Evolutionary conservation across 306 rosid species (phyloP).

Genomic region (Lotus japonicus): DNA sequence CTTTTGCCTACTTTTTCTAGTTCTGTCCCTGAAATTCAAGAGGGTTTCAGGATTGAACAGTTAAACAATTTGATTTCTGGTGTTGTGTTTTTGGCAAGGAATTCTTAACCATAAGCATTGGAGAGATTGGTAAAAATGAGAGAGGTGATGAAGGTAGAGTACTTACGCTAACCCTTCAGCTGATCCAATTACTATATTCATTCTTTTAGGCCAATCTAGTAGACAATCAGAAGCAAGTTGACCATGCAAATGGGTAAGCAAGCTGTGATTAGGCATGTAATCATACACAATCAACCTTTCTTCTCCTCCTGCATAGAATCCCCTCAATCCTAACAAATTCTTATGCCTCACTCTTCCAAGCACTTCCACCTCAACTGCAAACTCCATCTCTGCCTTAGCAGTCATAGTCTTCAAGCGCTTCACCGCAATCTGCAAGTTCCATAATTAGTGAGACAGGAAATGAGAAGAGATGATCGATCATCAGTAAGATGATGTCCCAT

Average conservation of each 20-base stretch:
- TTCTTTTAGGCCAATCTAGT: conserved; percentile 68
- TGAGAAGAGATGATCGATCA: no score
- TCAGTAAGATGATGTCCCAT: no score
- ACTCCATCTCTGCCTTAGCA: conserved; percentile 97
- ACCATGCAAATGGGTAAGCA: conserved; percentile 83
- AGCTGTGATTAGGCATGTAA: conserved; percentile 85
- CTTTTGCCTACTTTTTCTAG: no score
- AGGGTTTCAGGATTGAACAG: no score
- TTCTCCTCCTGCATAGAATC: conserved; percentile 82
- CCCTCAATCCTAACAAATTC: conserved; percentile 73
- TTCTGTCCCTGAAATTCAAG: no score
- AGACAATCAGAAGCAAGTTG: conserved; percentile 48
- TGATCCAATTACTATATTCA: conserved; percentile 67
- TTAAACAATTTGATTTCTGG: no score
- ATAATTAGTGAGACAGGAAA: no score
- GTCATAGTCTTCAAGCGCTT: conserved; percentile 74
- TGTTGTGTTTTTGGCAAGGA: no score
- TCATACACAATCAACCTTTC: conserved; percentile 84
- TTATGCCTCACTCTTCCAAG: conserved; percentile 86
- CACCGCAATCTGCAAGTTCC: conserved; percentile 67
- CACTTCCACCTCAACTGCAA: conserved; percentile 93
- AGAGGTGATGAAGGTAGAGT: not conserved
- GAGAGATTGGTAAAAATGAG: not conserved
- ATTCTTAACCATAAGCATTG: no score
- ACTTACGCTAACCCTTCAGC: conserved; percentile 84